Base-by-base conservation (phyloP, 2,329 filamentous ascomycete species). In the Xylaria arbuscula region DNA sequence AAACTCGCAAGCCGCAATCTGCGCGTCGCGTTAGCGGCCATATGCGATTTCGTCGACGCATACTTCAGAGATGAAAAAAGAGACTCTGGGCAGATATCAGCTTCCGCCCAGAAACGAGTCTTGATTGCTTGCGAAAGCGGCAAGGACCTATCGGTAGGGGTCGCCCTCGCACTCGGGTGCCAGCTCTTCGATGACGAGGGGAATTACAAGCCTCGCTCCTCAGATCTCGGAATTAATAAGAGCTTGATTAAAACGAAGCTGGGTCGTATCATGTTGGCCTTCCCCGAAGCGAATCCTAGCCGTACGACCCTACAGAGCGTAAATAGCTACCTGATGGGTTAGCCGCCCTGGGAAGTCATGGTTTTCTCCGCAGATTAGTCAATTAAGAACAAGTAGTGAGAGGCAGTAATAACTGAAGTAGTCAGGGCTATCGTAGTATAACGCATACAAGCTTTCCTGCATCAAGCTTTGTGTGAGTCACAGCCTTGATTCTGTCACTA, bases 221-320 rank as follows among this genome's bases (percentile, higher is more conserved):
- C 58, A 1, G 60, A 62, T 17, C 45, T 74, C 4, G 74, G 72
- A 8, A 82, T 95, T 56, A 90, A 89, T 77, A 98, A 99, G 80
- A 84, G 85, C 9, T 84, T 91, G 58, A 94, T 98, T 77, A 91
- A 92, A 73, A 88, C 89, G 73, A 87, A 90, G 61, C 84, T 98
- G 38, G 91, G 92, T n/a, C 92, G 90, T 84, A 92, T 98, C 73
- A 93, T 95, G 79, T 91, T 90, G 5, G 88, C 88, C 0, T 90
- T 91, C 77, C 91, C 94, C 0, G 89, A 92, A 72, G 92, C 91
- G 2, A 97, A 97, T 77, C 94, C 95, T 0, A 94, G 90, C 70
- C 86, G 96, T 42, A 87, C 92, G 24, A 98, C 94, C 0, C 82
- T 98, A 45, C 94, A 98, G 80, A 95, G 93, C 73, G 91, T 98